Percentiles rank a stretch among this genome's conserved stretches.
Evolutionary conservation across 129 eudicot genomes (phyloP).

Genomic region (Logfia minima): DNA sequence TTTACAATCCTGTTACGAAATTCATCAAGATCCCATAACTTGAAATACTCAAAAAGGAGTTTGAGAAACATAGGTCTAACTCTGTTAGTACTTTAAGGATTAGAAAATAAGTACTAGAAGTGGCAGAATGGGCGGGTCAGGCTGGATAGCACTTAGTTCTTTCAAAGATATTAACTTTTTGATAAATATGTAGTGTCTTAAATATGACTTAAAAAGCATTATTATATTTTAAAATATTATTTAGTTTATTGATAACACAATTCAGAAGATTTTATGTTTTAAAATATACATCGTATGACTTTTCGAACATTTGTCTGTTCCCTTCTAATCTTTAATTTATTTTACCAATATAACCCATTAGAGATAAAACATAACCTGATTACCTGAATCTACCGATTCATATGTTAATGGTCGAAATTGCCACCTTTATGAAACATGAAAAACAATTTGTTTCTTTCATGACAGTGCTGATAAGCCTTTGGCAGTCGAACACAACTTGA

Average conservation of each 20-base stretch:
- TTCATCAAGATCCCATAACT: neutral
- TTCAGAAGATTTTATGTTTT: neutral
- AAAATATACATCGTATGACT: neutral
- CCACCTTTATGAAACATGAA: neutral
- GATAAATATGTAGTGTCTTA: neutral
- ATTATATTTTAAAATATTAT: neutral
- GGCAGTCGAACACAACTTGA: constrained; percentile 79
- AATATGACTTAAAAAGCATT: neutral
- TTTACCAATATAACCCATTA: neutral
- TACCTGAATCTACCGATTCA: neutral
- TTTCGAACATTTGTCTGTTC: neutral
- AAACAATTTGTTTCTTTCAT: constrained; percentile 19
- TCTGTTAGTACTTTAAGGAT: constrained; percentile 9
- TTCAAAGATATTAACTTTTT: neutral
- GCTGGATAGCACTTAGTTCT: neutral
- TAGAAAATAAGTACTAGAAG: neutral
- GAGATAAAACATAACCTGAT: neutral
- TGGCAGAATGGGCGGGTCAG: neutral
- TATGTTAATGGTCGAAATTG: constrained; percentile 1
- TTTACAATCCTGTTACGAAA: too few relatives aligned
- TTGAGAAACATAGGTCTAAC: neutral
- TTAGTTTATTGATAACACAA: neutral
- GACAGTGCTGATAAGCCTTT: constrained; percentile 65
- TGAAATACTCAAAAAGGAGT: neutral
- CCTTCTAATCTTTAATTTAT: neutral